Conservation (phyloP, 257 asterid genomes). For the Pogostemon cablin region DNA sequence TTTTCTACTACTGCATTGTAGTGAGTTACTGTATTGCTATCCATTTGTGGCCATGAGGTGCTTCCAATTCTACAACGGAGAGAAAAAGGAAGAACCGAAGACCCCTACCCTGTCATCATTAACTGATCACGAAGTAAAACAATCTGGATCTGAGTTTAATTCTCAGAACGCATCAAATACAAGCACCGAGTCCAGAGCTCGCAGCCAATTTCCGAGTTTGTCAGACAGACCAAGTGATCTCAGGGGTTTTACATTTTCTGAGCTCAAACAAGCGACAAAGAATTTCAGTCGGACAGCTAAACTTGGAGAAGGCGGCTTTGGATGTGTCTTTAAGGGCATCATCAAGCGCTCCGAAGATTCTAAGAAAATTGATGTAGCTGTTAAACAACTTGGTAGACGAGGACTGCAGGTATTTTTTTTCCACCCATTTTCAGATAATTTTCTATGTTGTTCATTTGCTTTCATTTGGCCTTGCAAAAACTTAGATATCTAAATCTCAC, state of each 20-base stretch:
- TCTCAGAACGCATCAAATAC: constrained; percentile 69
- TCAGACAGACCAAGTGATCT: constrained; percentile 63
- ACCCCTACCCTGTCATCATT: constrained; percentile 47
- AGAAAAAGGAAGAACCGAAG: constrained; percentile 63
- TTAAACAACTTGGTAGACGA: constrained; percentile 85
- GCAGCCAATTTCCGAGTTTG: constrained; percentile 59
- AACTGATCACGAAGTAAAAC: constrained; percentile 51
- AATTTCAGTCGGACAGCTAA: constrained; percentile 69
- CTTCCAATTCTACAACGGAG: constrained; percentile 57
- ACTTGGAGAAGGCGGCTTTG: constrained; percentile 99
- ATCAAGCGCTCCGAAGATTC: constrained; percentile 60
- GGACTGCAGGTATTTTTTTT: constrained; percentile 72
- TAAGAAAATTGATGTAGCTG: constrained; percentile 73
- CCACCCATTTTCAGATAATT: constrained; percentile 8
- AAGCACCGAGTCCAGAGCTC: constrained; percentile 70
- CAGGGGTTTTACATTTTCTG: constrained; percentile 63
- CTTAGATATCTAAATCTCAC: background rate
- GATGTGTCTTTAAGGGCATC: constrained; percentile 76
- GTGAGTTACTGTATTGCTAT: constrained; percentile 26
- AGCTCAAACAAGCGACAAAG: constrained; percentile 74
- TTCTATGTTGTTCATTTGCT: background rate
- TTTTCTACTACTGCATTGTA: constrained; percentile 21
- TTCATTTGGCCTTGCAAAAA: background rate
- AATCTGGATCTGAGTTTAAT: constrained; percentile 49
- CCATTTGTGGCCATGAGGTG: constrained; percentile 64